These are phyloP conservation scores for Stereum hirsutum DNA, from an alignment of 1,284 basidiomycete species.

Conservation along the genomic window DNA sequence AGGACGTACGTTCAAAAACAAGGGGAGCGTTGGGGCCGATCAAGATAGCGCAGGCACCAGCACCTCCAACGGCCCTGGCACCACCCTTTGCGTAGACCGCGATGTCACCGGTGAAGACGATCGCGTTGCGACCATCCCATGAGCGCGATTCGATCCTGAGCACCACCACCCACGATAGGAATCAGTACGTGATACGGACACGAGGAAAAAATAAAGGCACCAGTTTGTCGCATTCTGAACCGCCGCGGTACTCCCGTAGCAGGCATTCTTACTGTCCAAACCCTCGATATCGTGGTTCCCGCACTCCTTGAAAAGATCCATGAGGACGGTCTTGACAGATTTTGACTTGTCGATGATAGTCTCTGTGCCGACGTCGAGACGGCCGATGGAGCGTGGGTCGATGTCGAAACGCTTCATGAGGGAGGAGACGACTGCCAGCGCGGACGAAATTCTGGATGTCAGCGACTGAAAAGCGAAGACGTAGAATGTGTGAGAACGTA, in stretches of 20 bases:
- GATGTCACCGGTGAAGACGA: conserved; percentile 96
- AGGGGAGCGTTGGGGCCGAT: conserved; percentile 96
- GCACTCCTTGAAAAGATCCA: conserved; percentile 90
- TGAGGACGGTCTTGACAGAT: conserved; percentile 96
- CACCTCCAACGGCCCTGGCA: conserved; percentile 94
- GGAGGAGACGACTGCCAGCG: conserved; percentile 63
- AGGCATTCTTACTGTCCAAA: conserved; percentile 98
- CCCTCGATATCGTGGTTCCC: conserved; percentile 98
- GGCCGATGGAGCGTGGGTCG: conserved; percentile 93
- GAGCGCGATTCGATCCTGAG: conserved; percentile 89
- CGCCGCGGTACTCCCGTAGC: conserved; percentile 97
- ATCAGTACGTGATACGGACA: too few relatives aligned
- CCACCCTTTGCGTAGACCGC: conserved; percentile 96
- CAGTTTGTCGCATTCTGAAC: conserved; percentile 98
- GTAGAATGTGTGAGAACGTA: conserved; percentile 32
- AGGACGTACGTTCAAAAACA: conserved; percentile 86
- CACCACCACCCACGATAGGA: too few relatives aligned
- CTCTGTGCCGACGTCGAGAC: conserved; percentile 97
- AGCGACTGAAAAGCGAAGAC: too few relatives aligned
- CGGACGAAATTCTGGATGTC: background rate
- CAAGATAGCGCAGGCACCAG: conserved; percentile 90
- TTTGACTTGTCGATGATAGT: conserved; percentile 99
- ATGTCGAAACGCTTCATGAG: conserved; percentile 94
- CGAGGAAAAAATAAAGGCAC: too few relatives aligned
- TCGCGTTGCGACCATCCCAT: conserved; percentile 98